Evolutionary conservation across 441 rosid genomes (phyloP), one percentile per base, ranked within the genome.

Genomic region (Gossypium schwendimanii): DNA sequence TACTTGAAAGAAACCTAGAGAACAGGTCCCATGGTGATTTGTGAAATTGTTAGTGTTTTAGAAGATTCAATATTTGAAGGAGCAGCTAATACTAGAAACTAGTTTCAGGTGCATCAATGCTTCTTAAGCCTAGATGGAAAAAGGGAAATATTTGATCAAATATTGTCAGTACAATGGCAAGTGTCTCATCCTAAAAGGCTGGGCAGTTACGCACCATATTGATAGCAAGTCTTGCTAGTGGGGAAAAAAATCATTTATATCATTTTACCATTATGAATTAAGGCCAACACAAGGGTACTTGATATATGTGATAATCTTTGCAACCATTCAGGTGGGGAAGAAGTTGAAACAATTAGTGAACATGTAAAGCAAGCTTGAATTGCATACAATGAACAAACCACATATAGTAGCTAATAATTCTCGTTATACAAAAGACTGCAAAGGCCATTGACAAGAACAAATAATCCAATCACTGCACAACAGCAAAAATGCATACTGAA

Each of bases 51-150:
- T 21, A 47, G 70, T 23, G 33, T 23, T 47, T 6, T n/a, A 6
- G 33, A 65, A 64, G 69, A 64, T 41, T 44, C 18, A 20, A 5
- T 64, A 61, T 28, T 60, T 60, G 33, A 60, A 60, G 63, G 33
- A 26, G 64, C 44, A 60, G 64, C 21, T 60, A 14, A 33, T 15
- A 41, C 7, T 20, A 31, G 44, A 28, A 4, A 17, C 21, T 33
- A 33, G 1, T 62, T 62, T 33, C 39, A 61, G 66, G 55, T 14
- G 55, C 70, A 65, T 65, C 55, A 2, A 47, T 1, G 14, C 21
- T 45, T 62, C 39, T 62, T 12, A 62, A 15, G 66, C 47, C 24
- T 8, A 33, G 6, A 21, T 17, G 47, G 24, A 62, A 17, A 0
- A 15, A 2, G 3, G 66, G 23, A 62, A 62, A 17, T 44, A 33